Percentiles rank a stretch among this genome's conserved stretches.
Conservation (phyloP, 1,284 basidiomycete species). For the Polyporus tsugae region DNA sequence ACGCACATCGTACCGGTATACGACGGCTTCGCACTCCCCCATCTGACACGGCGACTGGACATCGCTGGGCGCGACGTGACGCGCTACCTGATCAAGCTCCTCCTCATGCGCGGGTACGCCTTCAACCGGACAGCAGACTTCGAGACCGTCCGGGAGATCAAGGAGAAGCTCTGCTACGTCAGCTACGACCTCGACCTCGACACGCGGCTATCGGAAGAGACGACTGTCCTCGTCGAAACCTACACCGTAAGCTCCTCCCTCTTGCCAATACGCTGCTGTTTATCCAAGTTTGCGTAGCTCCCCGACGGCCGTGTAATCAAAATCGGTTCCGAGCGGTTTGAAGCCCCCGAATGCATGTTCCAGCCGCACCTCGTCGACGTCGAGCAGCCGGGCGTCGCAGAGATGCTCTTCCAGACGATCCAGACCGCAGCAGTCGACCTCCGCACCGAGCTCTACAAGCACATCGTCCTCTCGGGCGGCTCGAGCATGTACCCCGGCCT, state of each 20-base stretch:
- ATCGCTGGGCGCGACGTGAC: slow-evolving; percentile 99
- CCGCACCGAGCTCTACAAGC: slow-evolving; percentile 95
- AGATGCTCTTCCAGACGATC: slow-evolving; percentile 97
- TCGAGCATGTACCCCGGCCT: slow-evolving; percentile 99
- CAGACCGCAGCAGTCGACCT: slow-evolving; percentile 93
- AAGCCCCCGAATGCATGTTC: slow-evolving; percentile 99
- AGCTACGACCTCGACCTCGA: slow-evolving; percentile 97
- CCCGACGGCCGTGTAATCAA: slow-evolving; percentile 98
- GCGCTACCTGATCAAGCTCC: slow-evolving; percentile 96
- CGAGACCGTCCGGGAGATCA: slow-evolving; percentile 98
- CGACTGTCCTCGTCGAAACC: slow-evolving; percentile 94
- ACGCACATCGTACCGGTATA: slow-evolving; percentile 99
- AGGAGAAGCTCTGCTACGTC: slow-evolving; percentile 98
- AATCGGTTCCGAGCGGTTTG: slow-evolving; percentile 98
- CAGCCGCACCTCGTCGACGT: slow-evolving; percentile 98
- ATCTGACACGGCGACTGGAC: slow-evolving; percentile 93
- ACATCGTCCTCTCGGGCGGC: slow-evolving; percentile 97
- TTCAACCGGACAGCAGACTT: slow-evolving; percentile 99
- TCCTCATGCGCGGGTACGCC: slow-evolving; percentile 98
- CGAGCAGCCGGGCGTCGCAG: slow-evolving; percentile 96
- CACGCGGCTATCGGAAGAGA: slow-evolving; percentile 94
- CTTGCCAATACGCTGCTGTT: neutral
- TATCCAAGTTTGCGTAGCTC: slow-evolving; percentile 58
- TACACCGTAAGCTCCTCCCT: slow-evolving; percentile 76
- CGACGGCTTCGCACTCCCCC: slow-evolving; percentile 95